Base-by-base conservation (phyloP, 768 basidiomycete species). In the Exsudoporus frostii region DNA sequence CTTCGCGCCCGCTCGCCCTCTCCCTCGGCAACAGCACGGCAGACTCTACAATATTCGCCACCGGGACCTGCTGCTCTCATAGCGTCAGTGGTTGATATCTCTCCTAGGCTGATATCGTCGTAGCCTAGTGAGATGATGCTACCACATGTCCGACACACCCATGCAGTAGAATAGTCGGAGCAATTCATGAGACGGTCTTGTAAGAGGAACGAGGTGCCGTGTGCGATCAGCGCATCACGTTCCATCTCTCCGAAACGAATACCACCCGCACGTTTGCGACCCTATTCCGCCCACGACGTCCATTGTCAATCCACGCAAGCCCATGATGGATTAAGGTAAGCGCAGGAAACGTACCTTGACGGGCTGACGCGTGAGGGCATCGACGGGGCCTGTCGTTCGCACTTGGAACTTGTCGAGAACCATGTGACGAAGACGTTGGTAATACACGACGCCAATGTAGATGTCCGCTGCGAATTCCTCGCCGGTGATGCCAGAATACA, bases 191-290 rank as follows among this genome's bases (percentile, higher is more conserved):
- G 75, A 52, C 97, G 81, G 73, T 99, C 97, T 77, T 99, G 97
- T 22, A 99, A 83, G 37, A 99, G 79, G 86, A 97, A 99, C 2
- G 95, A 94, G 14, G 97, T 97, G 41, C 97, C 97, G 71, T 99
- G 97, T 4, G 97, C 97, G 61, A 99, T 95, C 47, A 99, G 81
- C 11, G 97, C 97, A 68, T 99, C 97, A 48, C 97, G 90, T 72
- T 99, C 97, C 97, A 99, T 99, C 76, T 99, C 97, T 63, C 97
- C 97, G 68, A 99, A 98, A 50, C 97, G 94, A 66, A 99, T 99
- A 65, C 97, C 97, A 63, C 97, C 97, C 40, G 91, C 92, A 50
- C 94, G 90, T 82, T 98, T 98, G 55, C 97, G 90, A 51, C 97
- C 97, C 94, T 92, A 59, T 57, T 44, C 29, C 20, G 22, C n/a